Evolutionary conservation across 345 rosid species (phyloP), one percentile per base, ranked within the genome.

Genomic region (Alliaria petiolata): DNA sequence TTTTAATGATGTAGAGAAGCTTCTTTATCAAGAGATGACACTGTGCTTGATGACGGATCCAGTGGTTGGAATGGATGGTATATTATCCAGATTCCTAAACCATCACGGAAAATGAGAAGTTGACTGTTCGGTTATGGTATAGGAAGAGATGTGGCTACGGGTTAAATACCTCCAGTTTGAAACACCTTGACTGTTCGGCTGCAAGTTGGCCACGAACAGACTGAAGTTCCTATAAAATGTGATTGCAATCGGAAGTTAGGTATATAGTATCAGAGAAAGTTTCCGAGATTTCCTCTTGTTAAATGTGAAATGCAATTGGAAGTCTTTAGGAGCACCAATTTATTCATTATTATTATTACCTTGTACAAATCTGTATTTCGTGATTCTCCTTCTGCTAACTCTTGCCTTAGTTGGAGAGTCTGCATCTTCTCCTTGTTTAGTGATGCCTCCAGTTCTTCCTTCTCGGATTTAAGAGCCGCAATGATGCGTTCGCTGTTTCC

Each of bases 191-290:
- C 80, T 92, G 99, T 80, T 92, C 99, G 7, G 95, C 82, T 40
- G 95, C 98, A 75, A 92, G 98, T 78, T 92, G 98, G 70, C 96
- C 83, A 25, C 99, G 98, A 45, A 90, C 85, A 35, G 98, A 88
- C 74, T 92, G 99, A 75, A 92, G 98, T 77, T 90, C 99, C 99
- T 95, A 52, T 45, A 64, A 63, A 49, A 68, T 44, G 64, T 13
- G n/a, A n/a, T n/a, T n/a, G n/a, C n/a, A n/a, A n/a, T n/a, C n/a
- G n/a, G n/a, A n/a, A 22, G 25, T 22, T 22, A 43, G 44, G 55
- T 11, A 44, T n/a, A 28, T 35, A n/a, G 62, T 57, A 58, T 39
- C 61, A 39, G 30, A 57, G 28, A 35, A 35, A 20, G 0, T 1
- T 30, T 62, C 20, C 4, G 17, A 63, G 54, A 14, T 12, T 43